Evolutionary conservation across 2,329 filamentous ascomycete genomes (phyloP).

Genomic region (Apiospora pterosperma): DNA sequence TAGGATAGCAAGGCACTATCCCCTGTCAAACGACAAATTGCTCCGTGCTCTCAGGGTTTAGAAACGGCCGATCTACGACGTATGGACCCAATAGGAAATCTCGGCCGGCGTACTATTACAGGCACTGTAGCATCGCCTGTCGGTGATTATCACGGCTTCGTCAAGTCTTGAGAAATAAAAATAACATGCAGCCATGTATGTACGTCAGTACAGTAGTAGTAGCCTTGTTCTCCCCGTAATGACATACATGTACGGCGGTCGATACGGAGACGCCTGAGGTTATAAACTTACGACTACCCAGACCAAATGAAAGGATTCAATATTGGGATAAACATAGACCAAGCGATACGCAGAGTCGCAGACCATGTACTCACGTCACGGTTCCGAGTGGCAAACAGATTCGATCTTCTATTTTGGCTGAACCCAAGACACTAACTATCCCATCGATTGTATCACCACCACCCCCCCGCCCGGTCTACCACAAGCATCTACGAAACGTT

Average conservation of each 20-base stretch:
- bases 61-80: slow-evolving; percentile 15
- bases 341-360: background rate
- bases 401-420: background rate
- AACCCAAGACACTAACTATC: background rate
- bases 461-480: background rate
- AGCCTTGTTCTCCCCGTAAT: background rate
- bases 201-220: too few species aligned
- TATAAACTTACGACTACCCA: background rate
- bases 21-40: slow-evolving; percentile 9
- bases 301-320: background rate
- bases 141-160: background rate
- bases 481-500: background rate
- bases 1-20: background rate
- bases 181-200: background rate
- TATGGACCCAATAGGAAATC: slow-evolving; percentile 14
- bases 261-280: background rate
- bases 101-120: slow-evolving; percentile 12
- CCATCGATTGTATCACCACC: background rate
- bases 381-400: background rate
- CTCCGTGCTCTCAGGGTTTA: slow-evolving; percentile 4
- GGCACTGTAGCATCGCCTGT: background rate
- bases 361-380: background rate
- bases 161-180: too few species aligned
- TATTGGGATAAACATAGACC: background rate
- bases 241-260: background rate